A percentile compares a stretch with the other conserved stretches of the same genome.
Evolutionary conservation across 495 filamentous ascomycete genomes (phyloP).

Genomic region (Talaromyces nanjingensis): DNA sequence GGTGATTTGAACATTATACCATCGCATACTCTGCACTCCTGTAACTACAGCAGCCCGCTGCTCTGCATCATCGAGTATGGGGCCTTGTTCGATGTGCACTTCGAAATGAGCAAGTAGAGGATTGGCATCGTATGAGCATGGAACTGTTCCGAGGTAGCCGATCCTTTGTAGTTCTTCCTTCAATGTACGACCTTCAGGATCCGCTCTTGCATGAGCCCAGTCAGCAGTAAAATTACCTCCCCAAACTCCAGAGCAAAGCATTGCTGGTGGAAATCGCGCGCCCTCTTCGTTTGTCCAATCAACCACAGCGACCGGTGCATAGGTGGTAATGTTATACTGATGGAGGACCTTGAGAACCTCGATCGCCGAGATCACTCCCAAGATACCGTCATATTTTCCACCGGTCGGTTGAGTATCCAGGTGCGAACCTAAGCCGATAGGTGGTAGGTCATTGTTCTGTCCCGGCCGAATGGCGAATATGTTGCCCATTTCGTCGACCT

Average conservation of each 20-base stretch:
- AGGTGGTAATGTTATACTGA: slow-evolving; percentile 56
- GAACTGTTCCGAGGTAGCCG: slow-evolving; percentile 53
- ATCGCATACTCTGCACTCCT: slow-evolving; percentile 56
- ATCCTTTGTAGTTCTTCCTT: slow-evolving; percentile 55
- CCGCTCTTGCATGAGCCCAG: slow-evolving; percentile 43
- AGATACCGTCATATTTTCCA: slow-evolving; percentile 65
- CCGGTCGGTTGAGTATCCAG: slow-evolving; percentile 60
- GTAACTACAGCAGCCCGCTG: slow-evolving; percentile 59
- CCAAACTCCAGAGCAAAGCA: slow-evolving; percentile 71
- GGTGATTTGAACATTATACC: slow-evolving; percentile 53
- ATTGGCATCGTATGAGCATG: slow-evolving; percentile 29
- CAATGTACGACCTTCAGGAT: slow-evolving; percentile 46
- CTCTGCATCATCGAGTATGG: slow-evolving; percentile 48
- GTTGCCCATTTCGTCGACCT: slow-evolving; percentile 60
- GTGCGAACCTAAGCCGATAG: slow-evolving; percentile 42
- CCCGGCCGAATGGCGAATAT: slow-evolving; percentile 62
- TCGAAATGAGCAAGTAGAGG: slow-evolving; percentile 69
- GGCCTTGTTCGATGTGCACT: slow-evolving; percentile 74
- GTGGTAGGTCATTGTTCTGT: slow-evolving; percentile 24
- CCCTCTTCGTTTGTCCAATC: slow-evolving; percentile 84
- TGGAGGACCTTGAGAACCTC: slow-evolving; percentile 61
- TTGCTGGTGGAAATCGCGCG: slow-evolving; percentile 68
- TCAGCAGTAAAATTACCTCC: slow-evolving; percentile 53
- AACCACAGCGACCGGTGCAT: slow-evolving; percentile 58
- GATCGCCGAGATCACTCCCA: slow-evolving; percentile 61